Evolutionary conservation across 2,329 filamentous ascomycete species (phyloP).

Genomic region (Penicillium sp.): DNA sequence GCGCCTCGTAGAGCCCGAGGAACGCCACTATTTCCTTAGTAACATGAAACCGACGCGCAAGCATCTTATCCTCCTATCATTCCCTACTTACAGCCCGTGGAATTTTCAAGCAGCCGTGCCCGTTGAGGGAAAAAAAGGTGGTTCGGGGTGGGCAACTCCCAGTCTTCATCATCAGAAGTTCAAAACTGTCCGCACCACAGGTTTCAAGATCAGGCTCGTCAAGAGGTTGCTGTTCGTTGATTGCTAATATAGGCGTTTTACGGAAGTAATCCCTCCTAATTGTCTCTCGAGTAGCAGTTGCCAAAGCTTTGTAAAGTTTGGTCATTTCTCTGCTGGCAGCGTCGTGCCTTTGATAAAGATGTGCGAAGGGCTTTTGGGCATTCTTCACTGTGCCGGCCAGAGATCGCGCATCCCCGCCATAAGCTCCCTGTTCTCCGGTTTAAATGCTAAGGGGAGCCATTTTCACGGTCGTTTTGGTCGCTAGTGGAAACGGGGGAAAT

Average conservation of each 20-base stretch:
- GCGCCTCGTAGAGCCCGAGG: no score
- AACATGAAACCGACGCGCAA: no score
- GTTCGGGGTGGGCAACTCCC: conserved; percentile 57
- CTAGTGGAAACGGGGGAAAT: no score
- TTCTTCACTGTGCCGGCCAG: conserved; percentile 33
- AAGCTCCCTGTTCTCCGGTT: no score
- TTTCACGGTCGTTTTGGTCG: no score
- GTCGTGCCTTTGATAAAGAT: conserved; percentile 33
- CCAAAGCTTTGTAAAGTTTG: conserved; percentile 32
- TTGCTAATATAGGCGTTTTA: conserved; percentile 31
- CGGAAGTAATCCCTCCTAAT: conserved; percentile 37
- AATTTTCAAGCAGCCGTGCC: conserved; percentile 36
- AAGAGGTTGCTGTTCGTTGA: conserved; percentile 36
- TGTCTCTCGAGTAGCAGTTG: conserved; percentile 28
- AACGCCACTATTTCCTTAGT: no score
- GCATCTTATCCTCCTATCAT: conserved; percentile 35
- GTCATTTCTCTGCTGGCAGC: conserved; percentile 29
- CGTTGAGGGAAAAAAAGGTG: conserved; percentile 37
- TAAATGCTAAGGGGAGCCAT: no score
- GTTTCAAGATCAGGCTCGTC: conserved; percentile 19
- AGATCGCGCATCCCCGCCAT: neutral
- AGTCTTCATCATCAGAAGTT: conserved; percentile 73
- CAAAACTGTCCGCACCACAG: conserved; percentile 49
- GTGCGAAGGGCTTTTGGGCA: conserved; percentile 24
- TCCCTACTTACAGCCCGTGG: conserved; percentile 34